A percentile compares a stretch with the other conserved stretches of the same genome.
These are phyloP conservation scores for Magnolia officinalis DNA, from an alignment of 164 flowering plant genomes.

Conservation along the genomic window DNA sequence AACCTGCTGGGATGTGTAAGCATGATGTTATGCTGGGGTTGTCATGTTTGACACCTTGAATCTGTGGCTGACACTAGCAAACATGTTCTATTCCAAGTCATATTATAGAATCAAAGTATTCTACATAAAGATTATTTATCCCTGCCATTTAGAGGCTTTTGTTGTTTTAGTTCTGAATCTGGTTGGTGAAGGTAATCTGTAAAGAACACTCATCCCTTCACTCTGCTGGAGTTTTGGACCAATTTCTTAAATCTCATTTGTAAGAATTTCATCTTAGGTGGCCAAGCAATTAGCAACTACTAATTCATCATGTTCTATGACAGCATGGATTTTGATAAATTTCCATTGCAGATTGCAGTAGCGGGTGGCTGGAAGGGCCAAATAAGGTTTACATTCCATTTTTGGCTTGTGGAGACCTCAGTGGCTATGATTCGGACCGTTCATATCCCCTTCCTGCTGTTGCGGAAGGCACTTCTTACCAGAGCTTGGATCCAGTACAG, in stretches of 20 bases:
- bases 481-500: conserved; percentile 90
- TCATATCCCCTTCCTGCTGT: conserved; percentile 87
- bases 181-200: too few relatives aligned
- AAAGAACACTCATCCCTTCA: not conserved
- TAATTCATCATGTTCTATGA: not conserved
- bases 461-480: conserved; percentile 64
- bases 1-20: too few relatives aligned
- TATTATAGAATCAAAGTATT: too few relatives aligned
- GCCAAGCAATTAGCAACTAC: not conserved
- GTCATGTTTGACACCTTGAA: too few relatives aligned
- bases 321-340: not conserved
- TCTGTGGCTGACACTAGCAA: too few relatives aligned
- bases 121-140: too few relatives aligned
- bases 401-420: conserved; percentile 92
- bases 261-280: not conserved
- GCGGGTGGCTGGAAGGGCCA: conserved; percentile 96
- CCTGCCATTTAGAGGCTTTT: too few relatives aligned
- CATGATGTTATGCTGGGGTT: too few relatives aligned
- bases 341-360: conserved; percentile 72
- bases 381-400: conserved; percentile 95
- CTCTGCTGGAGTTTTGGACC: not conserved
- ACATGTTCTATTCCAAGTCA: too few relatives aligned
- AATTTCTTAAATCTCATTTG: not conserved
- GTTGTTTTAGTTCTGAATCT: too few relatives aligned
- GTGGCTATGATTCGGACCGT: conserved; percentile 92